Evolutionary conservation across 2,329 filamentous ascomycete genomes (phyloP), one percentile per base, ranked within the genome.

Genomic region (Pseudocercospora vitis): DNA sequence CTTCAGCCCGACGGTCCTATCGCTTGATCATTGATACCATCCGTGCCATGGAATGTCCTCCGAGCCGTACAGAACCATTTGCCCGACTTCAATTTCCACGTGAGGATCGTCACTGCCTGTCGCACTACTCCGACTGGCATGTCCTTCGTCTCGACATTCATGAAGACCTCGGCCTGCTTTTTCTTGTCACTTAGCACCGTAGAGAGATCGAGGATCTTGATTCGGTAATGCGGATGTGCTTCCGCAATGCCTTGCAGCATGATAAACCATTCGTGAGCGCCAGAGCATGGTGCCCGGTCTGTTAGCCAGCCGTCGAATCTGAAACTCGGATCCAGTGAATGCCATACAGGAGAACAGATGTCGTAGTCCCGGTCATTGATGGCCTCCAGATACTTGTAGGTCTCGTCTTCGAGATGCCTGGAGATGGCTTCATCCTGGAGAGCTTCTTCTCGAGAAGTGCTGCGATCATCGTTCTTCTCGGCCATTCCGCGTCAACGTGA

Each of bases 71-170:
- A 45, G 14, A 45, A 28, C 40, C 40, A 45, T 19, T 16, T 28
- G 23, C 40, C 21, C 12, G 12, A 21, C n/a, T 28, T 29, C 23
- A 28, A 11, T n/a, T 29, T 45, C 40, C 40, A 45, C 12, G 23
- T 29, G 7, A 45, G 18, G 9, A 45, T 29, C 8, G 40, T 46
- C 3, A 46, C 42, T 16, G 24, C 28, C 24, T 31, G 24, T 11
- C 42, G 16, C 8, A 46, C 24, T 7, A 18, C 24, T 14, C 42
- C 42, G 14, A 29, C n/a, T 3, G 42, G 42, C 23, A 46, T 29
- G 7, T 46, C 42, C 3, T 14, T 46, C 21, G 42, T 46, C n/a
- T 46, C 42, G 28, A 29, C 24, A 46, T 29, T 46, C 23, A 46
- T 29, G n/a, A 28, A 46, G n/a, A 46, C 42, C 24, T 46, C 42